Evolutionary conservation across 1,284 basidiomycete species (phyloP), one percentile per base, ranked within the genome.

Genomic region (Puccinia horiana): DNA sequence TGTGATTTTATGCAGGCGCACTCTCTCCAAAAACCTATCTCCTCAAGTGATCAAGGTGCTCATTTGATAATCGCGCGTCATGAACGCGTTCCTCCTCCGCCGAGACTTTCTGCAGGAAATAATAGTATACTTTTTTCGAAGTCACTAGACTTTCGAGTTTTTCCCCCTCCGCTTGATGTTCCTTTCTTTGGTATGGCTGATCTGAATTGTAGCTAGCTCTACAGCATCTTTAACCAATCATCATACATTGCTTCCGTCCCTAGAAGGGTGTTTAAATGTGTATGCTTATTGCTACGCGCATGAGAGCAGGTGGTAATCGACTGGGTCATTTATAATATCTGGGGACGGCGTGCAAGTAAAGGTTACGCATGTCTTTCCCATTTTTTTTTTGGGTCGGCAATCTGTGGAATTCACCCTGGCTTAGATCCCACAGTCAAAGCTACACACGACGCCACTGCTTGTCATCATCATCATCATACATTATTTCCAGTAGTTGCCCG

Each of bases 151-250:
- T 47, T 47, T 47, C 44, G 44, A 47, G 16, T 47, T 47, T 47
- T n/a, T 61, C 58, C 12, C 54, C 58, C 29, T 61, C 58, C 58
- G 16, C 58, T 61, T 35, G 58, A 61, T 61, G 32, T 26, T 11
- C 63, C 4, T 42, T 35, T 18, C 40, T 23, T 23, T 16, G 29
- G 20, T 65, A 40, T 23, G 6, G 35, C 16, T 65, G 20, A 65
- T 42, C 63, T n/a, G 35, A 20, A 14, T 65, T 65, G 32, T n/a
- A n/a, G 8, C 37, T 42, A 65, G 8, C 40, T 18, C 63, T 20
- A 65, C 63, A 65, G 32, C 32, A 65, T 26, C 16, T n/a, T n/a
- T n/a, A n/a, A n/a, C n/a, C n/a, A n/a, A 65, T 65, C 18, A 65
- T 23, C 37, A 32, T 65, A n/a, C 20, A 6, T 16, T 65, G 3